phyloP scores from a whole-genome alignment of 805 yeast species.

The Ogataea trehalophila region DNA sequence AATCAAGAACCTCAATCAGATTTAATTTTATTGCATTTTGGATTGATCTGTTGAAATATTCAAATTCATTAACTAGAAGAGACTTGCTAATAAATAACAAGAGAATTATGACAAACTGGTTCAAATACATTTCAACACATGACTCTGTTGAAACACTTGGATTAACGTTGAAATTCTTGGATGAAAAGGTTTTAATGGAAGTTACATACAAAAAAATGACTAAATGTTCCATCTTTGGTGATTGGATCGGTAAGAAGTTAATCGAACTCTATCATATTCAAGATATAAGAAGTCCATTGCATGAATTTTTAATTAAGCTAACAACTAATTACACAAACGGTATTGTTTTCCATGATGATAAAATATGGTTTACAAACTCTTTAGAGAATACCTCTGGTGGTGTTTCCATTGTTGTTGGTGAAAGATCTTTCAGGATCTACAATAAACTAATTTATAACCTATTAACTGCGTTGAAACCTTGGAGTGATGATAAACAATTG shows the following conservation, averaged over 20 bases:
- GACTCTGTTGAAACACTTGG: slow-evolving; percentile 45
- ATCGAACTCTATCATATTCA: slow-evolving; percentile 41
- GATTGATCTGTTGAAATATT: slow-evolving; percentile 43
- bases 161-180: slow-evolving; percentile 43
- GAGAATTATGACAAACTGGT: slow-evolving; percentile 59
- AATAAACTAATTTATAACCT: slow-evolving; percentile 65
- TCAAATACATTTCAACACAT: slow-evolving; percentile 52
- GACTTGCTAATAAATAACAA: slow-evolving; percentile 54
- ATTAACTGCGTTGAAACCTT: slow-evolving; percentile 66
- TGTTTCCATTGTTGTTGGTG: slow-evolving; percentile 42
- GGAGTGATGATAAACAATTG: slow-evolving; percentile 68
- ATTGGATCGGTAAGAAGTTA: slow-evolving; percentile 59
- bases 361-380: slow-evolving; percentile 40
- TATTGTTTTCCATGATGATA: slow-evolving; percentile 40
- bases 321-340: slow-evolving; percentile 49
- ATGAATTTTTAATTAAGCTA: slow-evolving; percentile 44
- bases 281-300: slow-evolving; percentile 34
- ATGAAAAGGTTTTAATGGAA: slow-evolving; percentile 52
- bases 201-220: slow-evolving; percentile 56
- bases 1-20: slow-evolving; percentile 46
- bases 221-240: slow-evolving; percentile 74
- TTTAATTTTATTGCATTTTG: slow-evolving; percentile 57
- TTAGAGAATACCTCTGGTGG: slow-evolving; percentile 31
- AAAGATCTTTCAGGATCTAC: slow-evolving; percentile 50
- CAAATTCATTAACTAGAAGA: slow-evolving; percentile 55